These are phyloP conservation scores for Chrysanthemum seticuspe DNA, from an alignment of 129 eudicot species.

Conservation along the genomic window DNA sequence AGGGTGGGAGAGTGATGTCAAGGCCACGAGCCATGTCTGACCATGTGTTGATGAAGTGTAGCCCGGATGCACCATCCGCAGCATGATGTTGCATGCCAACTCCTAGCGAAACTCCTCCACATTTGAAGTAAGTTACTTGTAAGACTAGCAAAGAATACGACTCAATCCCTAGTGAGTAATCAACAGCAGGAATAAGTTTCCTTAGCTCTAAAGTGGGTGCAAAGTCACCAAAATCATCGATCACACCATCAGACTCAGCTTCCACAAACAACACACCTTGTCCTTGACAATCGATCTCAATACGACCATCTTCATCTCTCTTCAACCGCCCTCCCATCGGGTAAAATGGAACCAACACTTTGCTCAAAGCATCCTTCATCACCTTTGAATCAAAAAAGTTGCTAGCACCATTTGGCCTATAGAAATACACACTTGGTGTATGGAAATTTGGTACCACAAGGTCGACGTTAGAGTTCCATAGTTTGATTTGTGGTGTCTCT, in stretches of 20 bases:
- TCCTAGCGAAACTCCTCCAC: constrained; percentile 23
- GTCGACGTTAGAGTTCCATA: constrained; percentile 14
- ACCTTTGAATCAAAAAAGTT: constrained; percentile 9
- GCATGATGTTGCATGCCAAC: constrained; percentile 21
- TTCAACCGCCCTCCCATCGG: constrained; percentile 6
- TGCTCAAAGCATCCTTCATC: constrained; percentile 16
- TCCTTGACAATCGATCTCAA: constrained; percentile 16
- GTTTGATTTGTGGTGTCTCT: not conserved
- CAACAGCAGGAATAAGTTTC: not conserved
- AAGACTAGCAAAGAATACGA: not conserved
- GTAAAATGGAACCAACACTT: constrained; percentile 8
- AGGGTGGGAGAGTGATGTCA: constrained; percentile 19
- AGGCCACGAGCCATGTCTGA: constrained; percentile 26
- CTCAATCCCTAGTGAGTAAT: not conserved
- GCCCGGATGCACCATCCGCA: constrained; percentile 12
- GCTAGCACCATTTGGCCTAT: not conserved
- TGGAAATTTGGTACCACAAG: constrained; percentile 2
- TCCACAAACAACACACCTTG: constrained; percentile 18
- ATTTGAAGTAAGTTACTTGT: constrained; percentile 20
- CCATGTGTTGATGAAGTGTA: constrained; percentile 24
- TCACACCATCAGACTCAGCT: not conserved
- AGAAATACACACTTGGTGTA: constrained; percentile 5
- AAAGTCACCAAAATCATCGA: constrained; percentile 14
- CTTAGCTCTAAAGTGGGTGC: not conserved
- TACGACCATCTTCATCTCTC: not conserved